Base-by-base conservation (phyloP, 257 asterid species). In the Ophiorrhiza pumila region DNA sequence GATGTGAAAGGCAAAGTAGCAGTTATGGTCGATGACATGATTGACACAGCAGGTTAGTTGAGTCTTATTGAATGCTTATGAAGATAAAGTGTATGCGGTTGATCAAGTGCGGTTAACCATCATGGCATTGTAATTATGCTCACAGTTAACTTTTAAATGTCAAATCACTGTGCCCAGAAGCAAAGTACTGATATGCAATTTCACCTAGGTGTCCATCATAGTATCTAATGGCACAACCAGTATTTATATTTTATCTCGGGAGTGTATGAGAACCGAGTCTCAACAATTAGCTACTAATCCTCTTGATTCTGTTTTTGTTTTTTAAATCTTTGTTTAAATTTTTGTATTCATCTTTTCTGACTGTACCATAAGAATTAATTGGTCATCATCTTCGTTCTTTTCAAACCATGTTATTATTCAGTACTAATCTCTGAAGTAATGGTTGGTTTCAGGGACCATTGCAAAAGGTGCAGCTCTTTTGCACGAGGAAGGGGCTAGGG, bases 11-110 rank as follows among this genome's bases (percentile, higher is more conserved):
- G 98, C 66, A 92, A 92, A 84, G 94, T 92, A 81, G 98, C 98
- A 5, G 98, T 92, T 45, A 90, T 92, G 98, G 87, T 92, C 73
- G 98, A 92, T 85, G 98, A 92, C 86, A 92, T 92, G 98, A 92
- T 92, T 75, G 98, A 92, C 82, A 92, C 98, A 7, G 98, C 98
- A 55, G 98, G 98, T 92, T 76, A 60, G 81, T 80, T 72, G 42
- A 77, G n/a, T 29, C 23, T 23, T 55, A 20, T 15, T 8, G 17
- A 70, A 55, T 39, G 18, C 41, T 53, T 1, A 2, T 55, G 29
- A 70, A 37, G 27, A 55, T 37, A 22, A 69, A 27, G 1, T 2
- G 14, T 11, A n/a, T 35, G 18, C 6, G 8, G 29, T n/a, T 41
- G 31, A 70, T 55, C 31, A 14, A 50, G 18, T 53, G 50, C 39